Evolutionary conservation across 805 yeast genomes (phyloP), one percentile per base, ranked within the genome.

Genomic region (Lachancea dasiensis): DNA sequence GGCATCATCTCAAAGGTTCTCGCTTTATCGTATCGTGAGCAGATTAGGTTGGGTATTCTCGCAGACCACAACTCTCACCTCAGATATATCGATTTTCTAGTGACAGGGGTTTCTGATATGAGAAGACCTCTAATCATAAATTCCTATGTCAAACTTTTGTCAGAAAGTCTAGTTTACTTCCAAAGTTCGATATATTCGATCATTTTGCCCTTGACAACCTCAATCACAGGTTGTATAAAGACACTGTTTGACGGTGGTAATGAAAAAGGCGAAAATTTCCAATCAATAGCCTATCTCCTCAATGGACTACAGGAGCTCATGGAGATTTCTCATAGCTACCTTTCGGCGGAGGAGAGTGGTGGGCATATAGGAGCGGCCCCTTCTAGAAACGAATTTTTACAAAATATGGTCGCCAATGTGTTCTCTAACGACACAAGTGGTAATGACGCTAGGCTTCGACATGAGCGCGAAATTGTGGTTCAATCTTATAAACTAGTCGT

Each of bases 221-320:
- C 77, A 11, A 47, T 60, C 6, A 49, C 56, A 8, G 53, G 51
- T n/a, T 50, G 58, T 38, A 44, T 58, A n/a, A 48, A 38, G 27
- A 36, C 39, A 27, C 37, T 51, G 24, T 49, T 50, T 34, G 27
- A 33, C 33, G 37, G 44, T 30, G 50, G 50, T 39, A 41, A 46
- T 22, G 42, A 27, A 7, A 55, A 52, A 5, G 68, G 73, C 5
- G 76, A 72, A 8, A 52, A 67, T 56, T 60, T 68, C 52, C 61
- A 72, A 41, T 60, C 77, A 23, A 58, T 75, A 44, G 52, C 74
- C 34, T 54, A 70, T 31, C 57, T 69, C 33, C 60, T 71, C 31
- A 60, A 70, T 10, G 89, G 90, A 0, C 52, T 86, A 17, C 89
- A 86, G 50, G 81, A 78, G 36, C 58, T 86, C 8, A 54, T 86